Percentiles rank a stretch among this genome's conserved stretches.
These are phyloP conservation scores for Apiotrichum veenhuisii DNA, from an alignment of 1,284 basidiomycete species.

Conservation along the genomic window DNA sequence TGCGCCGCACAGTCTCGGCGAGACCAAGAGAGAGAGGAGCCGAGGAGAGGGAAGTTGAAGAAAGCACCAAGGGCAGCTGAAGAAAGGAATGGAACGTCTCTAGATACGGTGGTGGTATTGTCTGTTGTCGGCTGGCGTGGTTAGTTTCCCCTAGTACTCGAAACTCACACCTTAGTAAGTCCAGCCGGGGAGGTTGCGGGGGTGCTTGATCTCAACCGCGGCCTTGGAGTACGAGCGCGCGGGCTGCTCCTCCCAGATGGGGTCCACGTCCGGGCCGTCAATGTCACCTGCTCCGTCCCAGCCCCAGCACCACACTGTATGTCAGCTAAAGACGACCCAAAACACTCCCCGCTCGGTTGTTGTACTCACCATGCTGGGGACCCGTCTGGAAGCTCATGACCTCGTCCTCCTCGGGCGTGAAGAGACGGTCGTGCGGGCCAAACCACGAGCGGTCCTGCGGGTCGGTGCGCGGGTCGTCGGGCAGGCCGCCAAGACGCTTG, in stretches of 20 bases:
- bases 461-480: slow-evolving; percentile 88
- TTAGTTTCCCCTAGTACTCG: neutral
- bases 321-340: neutral
- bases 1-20: neutral
- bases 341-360: too few species aligned
- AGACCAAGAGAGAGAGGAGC: neutral
- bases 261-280: slow-evolving; percentile 86
- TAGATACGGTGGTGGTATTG: neutral
- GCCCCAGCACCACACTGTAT: slow-evolving; percentile 92
- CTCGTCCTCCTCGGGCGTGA: slow-evolving; percentile 77
- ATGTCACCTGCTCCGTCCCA: slow-evolving; percentile 97
- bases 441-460: slow-evolving; percentile 91
- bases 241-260: slow-evolving; percentile 85
- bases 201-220: slow-evolving; percentile 69
- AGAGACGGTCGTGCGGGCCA: slow-evolving; percentile 87
- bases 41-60: neutral
- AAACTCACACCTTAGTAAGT: neutral
- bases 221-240: slow-evolving; percentile 61
- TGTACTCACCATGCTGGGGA: slow-evolving; percentile 71
- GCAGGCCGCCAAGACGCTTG: slow-evolving; percentile 79
- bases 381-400: slow-evolving; percentile 71
- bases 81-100: neutral
- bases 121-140: neutral
- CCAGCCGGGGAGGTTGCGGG: slow-evolving; percentile 53
- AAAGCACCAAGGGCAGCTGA: neutral